These are phyloP conservation scores for Pulveroboletus ravenelii DNA, from an alignment of 768 basidiomycete genomes.

Conservation along the genomic window DNA sequence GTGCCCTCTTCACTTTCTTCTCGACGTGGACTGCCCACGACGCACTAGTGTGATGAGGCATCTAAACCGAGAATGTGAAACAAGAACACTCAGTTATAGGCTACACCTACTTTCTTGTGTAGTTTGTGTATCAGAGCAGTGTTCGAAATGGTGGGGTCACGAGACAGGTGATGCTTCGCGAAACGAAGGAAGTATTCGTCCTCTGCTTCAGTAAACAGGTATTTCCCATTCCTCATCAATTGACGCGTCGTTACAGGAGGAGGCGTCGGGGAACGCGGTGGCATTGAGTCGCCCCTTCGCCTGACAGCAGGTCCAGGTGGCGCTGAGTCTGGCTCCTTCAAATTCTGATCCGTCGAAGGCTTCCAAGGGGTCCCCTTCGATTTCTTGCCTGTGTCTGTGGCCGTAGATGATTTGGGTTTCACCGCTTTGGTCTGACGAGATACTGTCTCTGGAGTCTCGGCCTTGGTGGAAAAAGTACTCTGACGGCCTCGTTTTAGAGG, in stretches of 20 bases:
- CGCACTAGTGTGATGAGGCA: constrained; percentile 50
- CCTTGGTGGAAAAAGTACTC: constrained; percentile 10
- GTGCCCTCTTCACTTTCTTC: constrained; percentile 28
- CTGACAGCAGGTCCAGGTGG: background rate
- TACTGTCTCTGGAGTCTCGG: constrained; percentile 7
- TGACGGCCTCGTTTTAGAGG: constrained; percentile 24
- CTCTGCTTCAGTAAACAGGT: constrained; percentile 49
- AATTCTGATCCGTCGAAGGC: constrained; percentile 1
- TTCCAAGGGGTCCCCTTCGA: constrained; percentile 7
- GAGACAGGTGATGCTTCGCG: constrained; percentile 40
- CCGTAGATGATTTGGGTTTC: constrained; percentile 7
- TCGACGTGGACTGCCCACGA: constrained; percentile 50
- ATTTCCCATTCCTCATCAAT: constrained; percentile 28
- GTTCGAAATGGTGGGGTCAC: constrained; percentile 43
- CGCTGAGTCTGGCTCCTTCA: constrained; percentile 1
- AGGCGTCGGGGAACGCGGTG: constrained; percentile 40
- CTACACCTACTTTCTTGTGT: constrained; percentile 41
- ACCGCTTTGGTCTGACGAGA: background rate
- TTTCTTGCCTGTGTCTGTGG: constrained; percentile 1
- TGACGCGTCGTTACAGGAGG: constrained; percentile 35
- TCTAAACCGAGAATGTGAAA: constrained; percentile 34
- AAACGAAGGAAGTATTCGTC: constrained; percentile 44
- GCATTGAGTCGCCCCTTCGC: background rate
- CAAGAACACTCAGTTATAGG: background rate
- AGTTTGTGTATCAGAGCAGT: constrained; percentile 37